Evolutionary conservation across 2,329 filamentous ascomycete genomes (phyloP).

Genomic region (Microdochium paspali): DNA sequence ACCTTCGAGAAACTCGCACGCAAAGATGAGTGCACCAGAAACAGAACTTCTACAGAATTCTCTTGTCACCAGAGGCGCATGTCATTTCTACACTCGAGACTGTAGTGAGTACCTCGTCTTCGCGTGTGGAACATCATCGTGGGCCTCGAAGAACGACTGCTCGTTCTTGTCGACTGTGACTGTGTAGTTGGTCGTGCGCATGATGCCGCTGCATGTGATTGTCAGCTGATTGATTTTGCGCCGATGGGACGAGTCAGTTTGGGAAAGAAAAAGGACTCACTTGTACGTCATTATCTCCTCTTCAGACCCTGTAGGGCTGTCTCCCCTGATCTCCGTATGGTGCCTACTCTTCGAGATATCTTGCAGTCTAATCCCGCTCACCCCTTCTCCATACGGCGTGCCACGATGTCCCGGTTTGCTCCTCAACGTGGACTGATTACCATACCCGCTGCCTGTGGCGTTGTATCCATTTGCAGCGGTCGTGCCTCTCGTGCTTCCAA

Average conservation of each 20-base stretch:
- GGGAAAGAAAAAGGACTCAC: neutral
- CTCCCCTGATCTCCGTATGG: conserved; percentile 19
- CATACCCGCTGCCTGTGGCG: neutral
- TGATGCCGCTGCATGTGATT: conserved; percentile 14
- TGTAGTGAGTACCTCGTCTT: neutral
- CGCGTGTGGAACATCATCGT: conserved; percentile 6
- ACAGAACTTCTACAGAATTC: neutral
- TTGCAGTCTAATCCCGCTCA: neutral
- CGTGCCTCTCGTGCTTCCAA: conserved; percentile 13
- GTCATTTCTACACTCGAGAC: neutral
- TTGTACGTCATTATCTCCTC: conserved; percentile 27
- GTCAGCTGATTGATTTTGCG: neutral
- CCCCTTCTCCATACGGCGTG: neutral
- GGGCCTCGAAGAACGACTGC: conserved; percentile 3
- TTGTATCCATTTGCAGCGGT: conserved; percentile 1
- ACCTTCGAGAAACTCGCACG: neutral
- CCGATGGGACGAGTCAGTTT: neutral
- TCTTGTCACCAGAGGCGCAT: neutral
- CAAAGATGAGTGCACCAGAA: neutral
- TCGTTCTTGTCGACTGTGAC: conserved; percentile 3
- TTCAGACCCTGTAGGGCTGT: conserved; percentile 20
- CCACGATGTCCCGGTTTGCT: neutral
- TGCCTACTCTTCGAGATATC: conserved; percentile 6
- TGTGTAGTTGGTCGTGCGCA: conserved; percentile 20
- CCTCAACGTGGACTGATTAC: neutral